Evolutionary conservation across 163 green algal genomes (phyloP).

Genomic region (Trebouxia gelatinosa): DNA sequence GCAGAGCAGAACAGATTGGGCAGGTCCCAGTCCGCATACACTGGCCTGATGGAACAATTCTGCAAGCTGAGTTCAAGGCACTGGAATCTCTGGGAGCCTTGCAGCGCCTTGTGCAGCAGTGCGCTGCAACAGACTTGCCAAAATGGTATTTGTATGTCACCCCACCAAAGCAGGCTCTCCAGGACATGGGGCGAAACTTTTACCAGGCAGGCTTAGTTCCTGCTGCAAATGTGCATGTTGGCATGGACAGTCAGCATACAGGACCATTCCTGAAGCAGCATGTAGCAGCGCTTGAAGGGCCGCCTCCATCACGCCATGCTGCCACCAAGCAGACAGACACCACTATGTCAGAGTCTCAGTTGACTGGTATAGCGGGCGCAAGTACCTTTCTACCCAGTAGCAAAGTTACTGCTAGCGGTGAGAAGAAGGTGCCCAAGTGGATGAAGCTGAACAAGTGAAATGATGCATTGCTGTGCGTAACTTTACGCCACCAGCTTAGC

Average conservation of each 20-base stretch:
- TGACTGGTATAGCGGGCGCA: no score
- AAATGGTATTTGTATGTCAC: constrained; percentile 42
- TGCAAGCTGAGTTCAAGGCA: constrained; percentile 35
- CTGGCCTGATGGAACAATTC: constrained; percentile 37
- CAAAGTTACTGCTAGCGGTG: neutral
- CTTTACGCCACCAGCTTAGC: no score
- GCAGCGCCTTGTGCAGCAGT: constrained; percentile 2
- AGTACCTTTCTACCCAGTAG: constrained; percentile 8
- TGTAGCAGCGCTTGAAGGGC: constrained; percentile 28
- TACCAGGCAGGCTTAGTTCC: constrained; percentile 38
- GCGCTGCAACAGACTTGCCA: neutral
- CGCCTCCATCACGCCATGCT: no score
- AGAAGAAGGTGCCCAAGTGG: constrained; percentile 46
- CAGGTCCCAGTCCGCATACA: constrained; percentile 39
- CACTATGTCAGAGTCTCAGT: no score
- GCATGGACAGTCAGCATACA: constrained; percentile 13
- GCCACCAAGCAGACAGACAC: no score
- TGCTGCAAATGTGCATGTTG: constrained; percentile 43
- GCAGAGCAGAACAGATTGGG: constrained; percentile 33
- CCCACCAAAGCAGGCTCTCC: constrained; percentile 41
- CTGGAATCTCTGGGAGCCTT: neutral
- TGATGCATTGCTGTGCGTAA: no score
- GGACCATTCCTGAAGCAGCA: constrained; percentile 33
- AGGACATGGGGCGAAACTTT: neutral
- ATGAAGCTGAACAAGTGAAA: constrained; percentile 44